Conservation (phyloP, 768 basidiomycete species). For the Rhizopogon rudus region DNA sequence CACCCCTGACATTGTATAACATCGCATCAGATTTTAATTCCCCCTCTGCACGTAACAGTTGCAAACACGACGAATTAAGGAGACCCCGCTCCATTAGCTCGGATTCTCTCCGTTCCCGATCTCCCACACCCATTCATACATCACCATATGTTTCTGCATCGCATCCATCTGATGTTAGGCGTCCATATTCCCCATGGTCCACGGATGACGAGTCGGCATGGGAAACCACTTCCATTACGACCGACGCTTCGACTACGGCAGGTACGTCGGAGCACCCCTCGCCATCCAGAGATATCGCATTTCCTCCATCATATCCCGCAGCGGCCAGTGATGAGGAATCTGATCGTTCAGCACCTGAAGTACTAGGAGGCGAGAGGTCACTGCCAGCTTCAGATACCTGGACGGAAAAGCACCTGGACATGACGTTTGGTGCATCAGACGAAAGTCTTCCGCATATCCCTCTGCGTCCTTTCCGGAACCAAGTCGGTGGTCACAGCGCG, state of each 20-base stretch:
- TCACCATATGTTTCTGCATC: slow-evolving; percentile 19
- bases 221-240: slow-evolving; percentile 65
- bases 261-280: slow-evolving; percentile 30
- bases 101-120: slow-evolving; percentile 24
- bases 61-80: slow-evolving; percentile 1
- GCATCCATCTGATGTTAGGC: slow-evolving; percentile 11
- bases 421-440: slow-evolving; percentile 43
- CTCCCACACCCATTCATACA: slow-evolving; percentile 36
- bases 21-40: slow-evolving; percentile 5
- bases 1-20: slow-evolving; percentile 23
- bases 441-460: slow-evolving; percentile 83
- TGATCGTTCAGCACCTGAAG: slow-evolving; percentile 5
- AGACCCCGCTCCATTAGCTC: slow-evolving; percentile 1
- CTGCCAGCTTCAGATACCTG: slow-evolving; percentile 11
- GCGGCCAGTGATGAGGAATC: slow-evolving; percentile 14
- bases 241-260: slow-evolving; percentile 57
- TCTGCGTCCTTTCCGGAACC: slow-evolving; percentile 91
- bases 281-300: slow-evolving; percentile 20
- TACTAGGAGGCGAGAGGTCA: slow-evolving; percentile 13
- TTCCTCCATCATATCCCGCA: slow-evolving; percentile 10
- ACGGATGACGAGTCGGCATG: slow-evolving; percentile 76
- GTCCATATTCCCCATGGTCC: slow-evolving; percentile 55
- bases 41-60: not conserved
- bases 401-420: slow-evolving; percentile 31
- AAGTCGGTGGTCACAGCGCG: slow-evolving; percentile 95